Evolutionary conservation across 352 stramenopile genomes (phyloP), one percentile per base, ranked within the genome.

Genomic region (Globisporangium apiculatum): DNA sequence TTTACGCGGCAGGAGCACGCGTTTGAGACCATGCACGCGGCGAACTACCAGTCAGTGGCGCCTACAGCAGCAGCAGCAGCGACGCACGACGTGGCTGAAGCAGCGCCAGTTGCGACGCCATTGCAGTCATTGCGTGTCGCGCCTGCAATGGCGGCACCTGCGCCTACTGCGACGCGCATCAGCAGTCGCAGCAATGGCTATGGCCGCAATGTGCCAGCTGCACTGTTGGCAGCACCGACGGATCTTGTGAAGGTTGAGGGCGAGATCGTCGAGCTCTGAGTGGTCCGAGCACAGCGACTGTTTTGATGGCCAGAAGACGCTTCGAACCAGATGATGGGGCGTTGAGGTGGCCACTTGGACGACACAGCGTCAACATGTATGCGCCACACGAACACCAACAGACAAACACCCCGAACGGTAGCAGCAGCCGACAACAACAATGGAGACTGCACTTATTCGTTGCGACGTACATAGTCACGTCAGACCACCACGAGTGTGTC

Each of bases 241-340:
- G 69, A 83, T 47, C 52, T 86, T 24, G 57, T 83, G 41, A 61
- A 79, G 53, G 75, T 86, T 35, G 75, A 86, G 42, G 75, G 75
- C 12, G 75, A 86, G 36, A 86, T 86, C 42, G 73, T 86, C 50
- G 75, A 86, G 59, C 69, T 86, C 14, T 86, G 68, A 61, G 15
- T 24, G 17, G 18, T 24, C 18, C 18, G 18, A 24, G 18, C 18
- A 24, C 18, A 24, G 18, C 18, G 18, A 24, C 18, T 50, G 46
- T 46, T 14, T 46, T 12, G 41, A n/a, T 46, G 18, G 18, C 1
- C 1, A 24, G 0, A 24, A 24, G 18, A 24, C 18, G 18, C 18
- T 24, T 24, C 18, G 18, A 24, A 24, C 18, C 18, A 24, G 18
- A 24, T 24, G 18, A 1, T 1, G 18, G 18, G 0, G 18, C 18